Percentiles rank a stretch among this genome's conserved stretches.
Conservation (phyloP, 257 asterid species). For the Echites panduratus region DNA sequence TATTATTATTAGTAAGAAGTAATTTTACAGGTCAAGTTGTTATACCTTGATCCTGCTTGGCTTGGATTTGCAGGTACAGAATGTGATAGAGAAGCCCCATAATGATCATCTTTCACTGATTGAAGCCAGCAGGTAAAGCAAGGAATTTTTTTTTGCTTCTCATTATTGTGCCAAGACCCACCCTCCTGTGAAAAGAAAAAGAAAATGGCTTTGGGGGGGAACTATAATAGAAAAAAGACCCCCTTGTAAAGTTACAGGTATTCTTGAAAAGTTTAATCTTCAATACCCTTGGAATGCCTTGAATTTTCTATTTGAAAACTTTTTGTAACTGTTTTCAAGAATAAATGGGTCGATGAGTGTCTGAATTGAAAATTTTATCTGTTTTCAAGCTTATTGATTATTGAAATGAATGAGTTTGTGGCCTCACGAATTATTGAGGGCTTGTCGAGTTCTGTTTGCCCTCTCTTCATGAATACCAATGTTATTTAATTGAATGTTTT, state of each 20-base stretch:
- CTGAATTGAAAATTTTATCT: background rate
- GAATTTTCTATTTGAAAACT: background rate
- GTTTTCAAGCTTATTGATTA: background rate
- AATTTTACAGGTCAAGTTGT: background rate
- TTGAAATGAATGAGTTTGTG: background rate
- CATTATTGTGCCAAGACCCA: background rate
- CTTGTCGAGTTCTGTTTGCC: background rate
- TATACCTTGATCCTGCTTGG: background rate
- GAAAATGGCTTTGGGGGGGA: background rate
- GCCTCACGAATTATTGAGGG: background rate
- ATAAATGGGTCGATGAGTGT: too few relatives aligned
- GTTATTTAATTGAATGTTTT: too few relatives aligned
- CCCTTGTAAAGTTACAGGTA: too few relatives aligned
- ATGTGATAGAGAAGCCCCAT: slow-evolving; percentile 90
- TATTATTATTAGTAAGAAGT: background rate
- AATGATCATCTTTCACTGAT: slow-evolving; percentile 95
- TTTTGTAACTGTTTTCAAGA: background rate
- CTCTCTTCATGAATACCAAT: background rate
- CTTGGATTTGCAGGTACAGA: slow-evolving; percentile 58
- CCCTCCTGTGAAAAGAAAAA: background rate
- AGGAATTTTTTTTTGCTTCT: background rate
- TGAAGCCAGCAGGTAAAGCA: slow-evolving; percentile 91
- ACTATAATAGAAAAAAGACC: background rate
- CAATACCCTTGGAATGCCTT: too few relatives aligned
- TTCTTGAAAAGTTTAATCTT: too few relatives aligned